These are phyloP conservation scores for Alternaria postmessia DNA, from an alignment of 2,329 filamentous ascomycete species.

Conservation along the genomic window DNA sequence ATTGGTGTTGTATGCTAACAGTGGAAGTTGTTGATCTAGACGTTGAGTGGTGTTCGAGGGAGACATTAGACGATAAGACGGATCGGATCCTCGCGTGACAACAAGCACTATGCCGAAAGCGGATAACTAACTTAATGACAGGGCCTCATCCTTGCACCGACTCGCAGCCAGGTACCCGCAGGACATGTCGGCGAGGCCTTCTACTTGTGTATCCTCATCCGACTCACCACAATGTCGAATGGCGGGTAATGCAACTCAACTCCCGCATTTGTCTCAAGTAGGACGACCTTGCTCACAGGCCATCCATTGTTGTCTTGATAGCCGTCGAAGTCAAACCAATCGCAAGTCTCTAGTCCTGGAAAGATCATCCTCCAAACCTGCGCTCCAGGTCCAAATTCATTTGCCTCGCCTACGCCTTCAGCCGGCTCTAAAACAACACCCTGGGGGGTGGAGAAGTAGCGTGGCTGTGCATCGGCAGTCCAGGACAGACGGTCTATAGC, in stretches of 20 bases:
- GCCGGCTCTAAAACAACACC: slow-evolving; percentile 39
- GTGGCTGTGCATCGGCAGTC: slow-evolving; percentile 23
- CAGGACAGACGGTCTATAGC: slow-evolving; percentile 39
- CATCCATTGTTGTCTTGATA: slow-evolving; percentile 44
- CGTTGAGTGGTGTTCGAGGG: not conserved
- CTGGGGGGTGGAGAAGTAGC: slow-evolving; percentile 32
- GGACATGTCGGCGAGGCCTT: not conserved
- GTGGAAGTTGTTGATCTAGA: not conserved
- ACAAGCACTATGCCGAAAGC: not conserved
- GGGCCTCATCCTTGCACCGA: not conserved
- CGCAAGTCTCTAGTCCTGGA: slow-evolving; percentile 35
- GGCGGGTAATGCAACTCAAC: slow-evolving; percentile 43
- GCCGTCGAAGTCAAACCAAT: slow-evolving; percentile 48
- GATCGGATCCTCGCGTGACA: not conserved
- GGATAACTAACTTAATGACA: not conserved
- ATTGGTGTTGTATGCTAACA: not conserved
- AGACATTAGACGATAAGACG: not conserved
- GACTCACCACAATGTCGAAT: slow-evolving; percentile 35
- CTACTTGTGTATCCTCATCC: slow-evolving; percentile 1
- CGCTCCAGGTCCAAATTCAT: slow-evolving; percentile 33
- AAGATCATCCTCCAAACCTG: slow-evolving; percentile 41
- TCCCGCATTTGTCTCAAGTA: slow-evolving; percentile 26
- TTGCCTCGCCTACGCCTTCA: slow-evolving; percentile 34
- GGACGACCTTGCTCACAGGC: slow-evolving; percentile 41
- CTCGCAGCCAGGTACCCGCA: not conserved